Base-by-base conservation (phyloP, 768 basidiomycete species). In the Xerocomellus amylosporus region DNA sequence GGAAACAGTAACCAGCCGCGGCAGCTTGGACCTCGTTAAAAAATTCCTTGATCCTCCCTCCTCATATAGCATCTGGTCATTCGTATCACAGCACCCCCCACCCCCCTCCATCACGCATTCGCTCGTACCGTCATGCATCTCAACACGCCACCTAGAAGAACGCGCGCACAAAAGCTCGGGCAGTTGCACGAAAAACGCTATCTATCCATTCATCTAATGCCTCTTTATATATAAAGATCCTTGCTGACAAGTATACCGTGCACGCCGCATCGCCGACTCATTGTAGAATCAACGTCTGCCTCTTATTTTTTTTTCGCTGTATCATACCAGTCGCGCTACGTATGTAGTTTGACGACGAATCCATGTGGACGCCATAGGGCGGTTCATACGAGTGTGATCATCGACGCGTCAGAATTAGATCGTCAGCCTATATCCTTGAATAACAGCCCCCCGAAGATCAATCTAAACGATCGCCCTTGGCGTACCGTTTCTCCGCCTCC, bases 391-490 rank as follows among this genome's bases (percentile, higher is more conserved):
- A 30, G 10, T 10, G 30, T 30, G 30, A 30, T 30, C 10, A 30
- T 30, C 28, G 28, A 30, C 28, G 28, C 7, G 17, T 37, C 7
- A 38, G 37, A 38, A n/a, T n/a, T n/a, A n/a, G n/a, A n/a, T n/a
- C n/a, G n/a, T 38, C 37, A 38, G n/a, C 37, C 37, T 38, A 38
- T 2, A 38, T 37, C n/a, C n/a, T n/a, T n/a, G n/a, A 24, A 24
- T 24, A 24, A 17, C 17, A 8, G 17, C 36, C 17, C 8, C 37
- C 8, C n/a, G n/a, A 36, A 34, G 22, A 51, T 66, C 47, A 69
- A 50, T 71, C 69, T 4, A 70, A 22, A 22, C 60, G 62, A 36
- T 14, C 58, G 2, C 58, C 51, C 54, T 70, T 68, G 24, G 37
- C 43, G 28, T 62, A 42, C 26, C 62, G 62, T 46, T 55, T 49